Evolutionary conservation across 1,284 basidiomycete species (phyloP).

Genomic region (Grifola frondosa): DNA sequence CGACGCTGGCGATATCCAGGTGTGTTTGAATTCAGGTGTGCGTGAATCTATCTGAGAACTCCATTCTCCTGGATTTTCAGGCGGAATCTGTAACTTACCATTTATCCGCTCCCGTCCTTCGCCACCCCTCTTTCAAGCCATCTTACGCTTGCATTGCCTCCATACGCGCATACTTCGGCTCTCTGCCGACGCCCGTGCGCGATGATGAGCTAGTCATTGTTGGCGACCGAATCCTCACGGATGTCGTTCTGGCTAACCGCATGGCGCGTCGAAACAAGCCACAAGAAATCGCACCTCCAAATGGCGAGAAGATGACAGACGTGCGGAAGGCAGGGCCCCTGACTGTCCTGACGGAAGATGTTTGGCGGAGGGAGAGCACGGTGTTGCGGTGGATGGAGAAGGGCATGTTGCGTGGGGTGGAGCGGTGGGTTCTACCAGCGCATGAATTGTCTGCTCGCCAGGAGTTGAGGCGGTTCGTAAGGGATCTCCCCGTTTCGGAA

Average conservation of each 20-base stretch:
- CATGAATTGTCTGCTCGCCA: conserved; percentile 16
- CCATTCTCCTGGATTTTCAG: conserved; percentile 38
- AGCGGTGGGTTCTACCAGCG: conserved; percentile 35
- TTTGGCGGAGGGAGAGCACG: conserved; percentile 67
- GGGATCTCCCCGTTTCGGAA: conserved; percentile 4
- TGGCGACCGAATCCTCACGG: conserved; percentile 91
- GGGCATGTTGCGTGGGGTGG: conserved; percentile 44
- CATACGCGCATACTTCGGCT: conserved; percentile 66
- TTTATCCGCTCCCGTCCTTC: conserved; percentile 81
- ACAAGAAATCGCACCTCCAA: conserved; percentile 13
- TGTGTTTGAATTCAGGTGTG: too few relatives aligned
- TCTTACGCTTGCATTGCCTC: conserved; percentile 68
- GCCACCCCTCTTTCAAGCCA: conserved; percentile 78
- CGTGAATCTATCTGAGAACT: not conserved
- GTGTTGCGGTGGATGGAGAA: conserved; percentile 59
- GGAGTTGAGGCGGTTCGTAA: conserved; percentile 15
- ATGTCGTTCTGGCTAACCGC: conserved; percentile 84
- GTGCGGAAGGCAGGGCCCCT: conserved; percentile 45
- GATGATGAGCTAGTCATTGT: conserved; percentile 75
- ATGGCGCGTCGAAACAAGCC: conserved; percentile 37
- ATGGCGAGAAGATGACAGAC: conserved; percentile 1
- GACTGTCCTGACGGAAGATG: conserved; percentile 64
- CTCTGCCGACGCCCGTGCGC: conserved; percentile 47
- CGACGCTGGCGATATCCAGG: conserved; percentile 82
- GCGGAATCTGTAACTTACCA: conserved; percentile 83